Evolutionary conservation across 2,329 filamentous ascomycete species (phyloP).

Genomic region (Sphaerostilbella broomeana): DNA sequence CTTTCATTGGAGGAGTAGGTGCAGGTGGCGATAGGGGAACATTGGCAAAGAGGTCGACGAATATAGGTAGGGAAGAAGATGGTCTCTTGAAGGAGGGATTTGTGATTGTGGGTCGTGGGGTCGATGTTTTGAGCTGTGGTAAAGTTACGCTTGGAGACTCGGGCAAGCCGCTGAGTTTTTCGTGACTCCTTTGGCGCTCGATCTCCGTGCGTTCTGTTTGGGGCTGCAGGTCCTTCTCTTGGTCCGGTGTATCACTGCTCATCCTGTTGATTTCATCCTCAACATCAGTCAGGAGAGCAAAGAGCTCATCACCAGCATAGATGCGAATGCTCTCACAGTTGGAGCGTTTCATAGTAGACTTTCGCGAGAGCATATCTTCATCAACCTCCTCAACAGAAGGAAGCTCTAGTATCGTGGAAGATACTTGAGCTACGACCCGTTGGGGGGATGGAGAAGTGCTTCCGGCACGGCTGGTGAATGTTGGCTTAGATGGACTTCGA

Average conservation of each 20-base stretch:
- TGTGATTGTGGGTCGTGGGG: neutral
- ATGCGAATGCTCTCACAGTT: slow-evolving; percentile 60
- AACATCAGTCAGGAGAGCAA: slow-evolving; percentile 59
- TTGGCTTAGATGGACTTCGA: slow-evolving; percentile 48
- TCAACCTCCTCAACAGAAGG: slow-evolving; percentile 37
- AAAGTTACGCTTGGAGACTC: slow-evolving; percentile 15
- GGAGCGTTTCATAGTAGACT: slow-evolving; percentile 26
- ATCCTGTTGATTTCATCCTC: slow-evolving; percentile 41
- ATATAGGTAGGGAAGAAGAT: slow-evolving; percentile 24
- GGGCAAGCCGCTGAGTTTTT: slow-evolving; percentile 37
- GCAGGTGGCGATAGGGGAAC: slow-evolving; percentile 26
- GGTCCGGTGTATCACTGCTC: slow-evolving; percentile 20
- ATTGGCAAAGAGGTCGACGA: neutral
- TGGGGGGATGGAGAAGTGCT: slow-evolving; percentile 43
- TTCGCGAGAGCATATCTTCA: slow-evolving; percentile 20
- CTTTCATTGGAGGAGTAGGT: slow-evolving; percentile 30
- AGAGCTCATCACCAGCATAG: slow-evolving; percentile 62
- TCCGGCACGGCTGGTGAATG: slow-evolving; percentile 26
- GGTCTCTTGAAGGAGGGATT: slow-evolving; percentile 13
- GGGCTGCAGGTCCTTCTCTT: slow-evolving; percentile 5
- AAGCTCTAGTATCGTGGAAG: slow-evolving; percentile 50
- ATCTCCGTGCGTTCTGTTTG: slow-evolving; percentile 33
- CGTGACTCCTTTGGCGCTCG: slow-evolving; percentile 45
- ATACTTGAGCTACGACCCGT: slow-evolving; percentile 46
- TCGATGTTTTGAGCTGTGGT: neutral